Evolutionary conservation across 352 stramenopile species (phyloP).

Genomic region (Globisporangium echinulatum): DNA sequence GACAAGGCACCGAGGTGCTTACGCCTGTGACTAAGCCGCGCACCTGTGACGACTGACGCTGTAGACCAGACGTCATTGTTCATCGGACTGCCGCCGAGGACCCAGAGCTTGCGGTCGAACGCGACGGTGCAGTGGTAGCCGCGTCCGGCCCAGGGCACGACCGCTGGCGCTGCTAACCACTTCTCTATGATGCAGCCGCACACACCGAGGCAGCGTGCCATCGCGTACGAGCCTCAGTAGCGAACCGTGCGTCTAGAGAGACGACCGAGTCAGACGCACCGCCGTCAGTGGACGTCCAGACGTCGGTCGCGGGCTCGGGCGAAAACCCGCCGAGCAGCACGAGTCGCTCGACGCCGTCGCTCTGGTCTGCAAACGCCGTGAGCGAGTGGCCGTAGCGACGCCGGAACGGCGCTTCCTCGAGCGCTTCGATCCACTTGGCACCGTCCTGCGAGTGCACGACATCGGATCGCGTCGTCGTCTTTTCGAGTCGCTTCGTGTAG

Average conservation of each 20-base stretch:
- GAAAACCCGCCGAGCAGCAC: conserved; percentile 65
- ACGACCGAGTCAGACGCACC: conserved; percentile 19
- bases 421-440: conserved; percentile 43
- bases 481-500: conserved; percentile 67
- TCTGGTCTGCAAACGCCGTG: conserved; percentile 46
- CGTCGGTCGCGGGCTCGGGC: conserved; percentile 65
- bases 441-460: conserved; percentile 58
- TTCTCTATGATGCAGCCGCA: conserved; percentile 16
- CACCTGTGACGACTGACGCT: conserved; percentile 41
- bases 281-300: conserved; percentile 65
- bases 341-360: conserved; percentile 43
- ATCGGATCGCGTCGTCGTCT: conserved; percentile 60
- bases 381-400: conserved; percentile 70
- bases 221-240: too few species aligned
- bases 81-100: conserved; percentile 72
- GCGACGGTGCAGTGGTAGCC: conserved; percentile 71
- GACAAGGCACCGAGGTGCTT: too few species aligned
- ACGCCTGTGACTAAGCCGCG: neutral
- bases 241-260: neutral
- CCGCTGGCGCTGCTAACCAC: conserved; percentile 33
- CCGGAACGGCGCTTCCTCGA: conserved; percentile 72
- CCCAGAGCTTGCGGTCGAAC: conserved; percentile 49
- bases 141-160: conserved; percentile 45
- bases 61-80: conserved; percentile 81
- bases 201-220: neutral